Base-by-base conservation (phyloP, 352 stramenopile genomes). In the Globisporangium takayamanum region DNA sequence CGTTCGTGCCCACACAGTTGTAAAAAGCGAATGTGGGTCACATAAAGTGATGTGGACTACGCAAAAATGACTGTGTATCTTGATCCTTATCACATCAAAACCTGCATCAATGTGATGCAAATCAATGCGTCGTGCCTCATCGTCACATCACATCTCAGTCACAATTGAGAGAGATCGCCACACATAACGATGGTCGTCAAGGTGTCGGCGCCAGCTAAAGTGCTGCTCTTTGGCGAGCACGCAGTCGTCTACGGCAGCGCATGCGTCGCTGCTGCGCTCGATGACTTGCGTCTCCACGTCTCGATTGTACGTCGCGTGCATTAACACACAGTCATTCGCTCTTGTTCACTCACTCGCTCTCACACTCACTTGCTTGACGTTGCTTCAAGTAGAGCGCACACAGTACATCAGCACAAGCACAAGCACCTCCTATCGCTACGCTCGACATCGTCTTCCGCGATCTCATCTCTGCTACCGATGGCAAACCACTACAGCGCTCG, bases 221-320 rank as follows among this genome's bases (percentile, higher is more conserved):
- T 96, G 54, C 76, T 97, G 63, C 80, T 97, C 42, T 88, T 97
- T 47, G 88, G 88, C 11, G 88, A 97, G 67, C 89, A 97, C 63
- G 86, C 89, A 0, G 88, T 97, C 36, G 88, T 97, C 14, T 95
- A 96, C 53, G 85, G 88, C 11, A 88, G 74, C 28, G 77, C 87
- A 3, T 88, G 86, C 20, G 74, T 98, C 46, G 92, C 89, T 0
- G 83, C 70, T 0, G 81, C 89, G 28, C 66, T 97, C 36, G 87
- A 76, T 18, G 83, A 96, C 59, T 53, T 98, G 60, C 80, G 92
- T 12, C 72, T 97, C 41, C 62, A 74, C n/a, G 83, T 85, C 50
- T 20, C 65, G 7, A 83, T 95, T 45, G 91, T 97, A 70, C 63
- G 87, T 87, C 12, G n/a, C 20, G 10, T 44, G 3, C 28, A 12